A percentile compares a stretch with the other conserved stretches of the same genome.
Evolutionary conservation across 2,329 filamentous ascomycete genomes (phyloP).

Genomic region (Colletotrichum siamense): DNA sequence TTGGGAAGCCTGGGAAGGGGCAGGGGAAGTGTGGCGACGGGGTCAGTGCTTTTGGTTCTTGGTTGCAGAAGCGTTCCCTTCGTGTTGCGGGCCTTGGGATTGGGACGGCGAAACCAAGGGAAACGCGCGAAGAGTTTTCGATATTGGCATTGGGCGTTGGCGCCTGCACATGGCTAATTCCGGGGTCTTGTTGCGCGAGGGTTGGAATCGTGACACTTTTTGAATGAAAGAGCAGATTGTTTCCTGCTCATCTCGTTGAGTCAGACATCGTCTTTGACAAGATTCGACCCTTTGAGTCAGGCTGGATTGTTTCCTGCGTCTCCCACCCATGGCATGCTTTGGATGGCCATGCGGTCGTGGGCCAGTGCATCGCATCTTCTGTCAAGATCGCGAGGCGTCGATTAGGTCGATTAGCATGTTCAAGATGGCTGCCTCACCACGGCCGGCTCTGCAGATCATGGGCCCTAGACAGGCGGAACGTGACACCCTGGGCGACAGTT

Average conservation of each 20-base stretch:
- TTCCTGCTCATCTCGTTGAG: neutral
- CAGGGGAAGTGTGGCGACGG: neutral
- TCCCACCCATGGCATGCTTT: neutral
- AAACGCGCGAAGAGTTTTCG: neutral
- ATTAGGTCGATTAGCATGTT: neutral
- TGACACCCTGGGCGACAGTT: neutral
- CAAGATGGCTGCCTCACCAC: neutral
- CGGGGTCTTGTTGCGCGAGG: neutral
- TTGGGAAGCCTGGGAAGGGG: neutral
- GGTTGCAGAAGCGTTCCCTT: neutral
- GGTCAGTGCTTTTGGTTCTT: neutral
- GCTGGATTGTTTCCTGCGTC: neutral
- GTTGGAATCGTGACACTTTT: neutral
- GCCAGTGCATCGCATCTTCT: neutral
- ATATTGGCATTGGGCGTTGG: neutral
- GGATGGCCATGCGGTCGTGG: neutral
- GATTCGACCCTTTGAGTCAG: neutral
- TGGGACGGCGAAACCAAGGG: neutral
- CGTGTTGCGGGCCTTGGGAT: neutral
- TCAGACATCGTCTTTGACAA: neutral
- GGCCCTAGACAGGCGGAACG: neutral
- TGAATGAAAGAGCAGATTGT: neutral
- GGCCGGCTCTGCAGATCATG: slow-evolving; percentile 3
- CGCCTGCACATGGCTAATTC: neutral
- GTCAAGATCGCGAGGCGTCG: neutral